Base-by-base conservation (phyloP, 805 yeast species). In the Barnettozyma populi region DNA sequence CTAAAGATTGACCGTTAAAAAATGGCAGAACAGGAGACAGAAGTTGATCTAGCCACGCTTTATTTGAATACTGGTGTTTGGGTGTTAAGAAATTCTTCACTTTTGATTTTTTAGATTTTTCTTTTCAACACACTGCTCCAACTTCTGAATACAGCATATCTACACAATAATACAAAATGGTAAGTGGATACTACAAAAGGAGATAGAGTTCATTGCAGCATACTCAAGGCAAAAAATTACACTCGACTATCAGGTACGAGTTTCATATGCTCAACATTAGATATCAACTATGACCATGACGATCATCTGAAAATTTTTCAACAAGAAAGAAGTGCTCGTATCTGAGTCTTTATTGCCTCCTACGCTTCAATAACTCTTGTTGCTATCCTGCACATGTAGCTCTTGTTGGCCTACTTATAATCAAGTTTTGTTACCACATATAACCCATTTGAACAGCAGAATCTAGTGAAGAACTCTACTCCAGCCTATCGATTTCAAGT, bases 31-130 rank as follows among this genome's bases (percentile, higher is more conserved):
- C 4, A 18, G 43, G 25, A n/a, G n/a, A n/a, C n/a, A n/a, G 13
- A 21, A 31, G 3, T 23, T 41, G 44, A 16, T 41, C 10, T 20
- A 19, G 44, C 36, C 44, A 41, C 44, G 34, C 36, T 41, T 27
- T 23, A n/a, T 18, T 14, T 8, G 27, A 13, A 7, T 9, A 5
- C 6, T 48, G 52, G 51, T 50, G 51, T 50, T 41, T 38, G 46
- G 50, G 37, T 46, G 36, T 43, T 14, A 10, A 18, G 16, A 43
- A 49, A 46, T 39, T 31, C 19, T 25, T 43, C 24, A 35, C 24
- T 41, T 32, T 45, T 47, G 55, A 55, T 51, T 56, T 56, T 56
- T 56, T 58, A 56, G 51, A 50, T 52, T 56, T 54, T 55, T 53
- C 52, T 53, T 54, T 49, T 37, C 47, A 44, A 45, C 49, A 52